Conservation (phyloP, 208 protist genomes). For the Trichomonas gallinae region DNA sequence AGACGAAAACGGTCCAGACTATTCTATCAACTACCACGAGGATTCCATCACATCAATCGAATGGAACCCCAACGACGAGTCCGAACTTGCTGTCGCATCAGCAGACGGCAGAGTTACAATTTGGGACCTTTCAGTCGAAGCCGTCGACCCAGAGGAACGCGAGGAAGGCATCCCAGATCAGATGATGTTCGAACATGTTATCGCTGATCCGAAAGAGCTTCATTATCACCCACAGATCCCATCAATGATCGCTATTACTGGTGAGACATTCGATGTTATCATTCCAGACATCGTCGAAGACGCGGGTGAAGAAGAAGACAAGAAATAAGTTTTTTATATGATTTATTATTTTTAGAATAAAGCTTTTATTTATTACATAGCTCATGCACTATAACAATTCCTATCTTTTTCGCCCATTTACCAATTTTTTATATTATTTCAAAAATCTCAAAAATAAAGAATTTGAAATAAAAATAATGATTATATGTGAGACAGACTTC, state of each 20-base stretch:
- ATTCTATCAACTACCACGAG: constrained; percentile 12
- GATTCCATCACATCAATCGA: constrained; percentile 31
- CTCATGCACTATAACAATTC: no score
- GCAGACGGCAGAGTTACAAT: constrained; percentile 30
- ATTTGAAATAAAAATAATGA: no score
- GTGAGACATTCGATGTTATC: not conserved
- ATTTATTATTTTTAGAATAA: no score
- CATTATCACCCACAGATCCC: constrained; percentile 37
- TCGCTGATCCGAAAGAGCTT: not conserved
- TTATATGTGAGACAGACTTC: no score
- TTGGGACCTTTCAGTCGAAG: constrained; percentile 37
- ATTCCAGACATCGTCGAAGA: not conserved
- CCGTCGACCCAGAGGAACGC: constrained; percentile 21
- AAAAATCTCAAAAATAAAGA: no score
- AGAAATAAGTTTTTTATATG: no score
- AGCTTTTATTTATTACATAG: no score
- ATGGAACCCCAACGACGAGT: constrained; percentile 37
- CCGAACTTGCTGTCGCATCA: constrained; percentile 15
- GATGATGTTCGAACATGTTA: not conserved
- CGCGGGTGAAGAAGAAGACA: not conserved
- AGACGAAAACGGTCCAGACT: not conserved
- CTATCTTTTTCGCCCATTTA: no score
- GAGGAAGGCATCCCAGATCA: not conserved
- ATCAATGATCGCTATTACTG: constrained; percentile 30
- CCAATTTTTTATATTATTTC: no score